These are phyloP conservation scores for Quambalaria eucalypti DNA, from an alignment of 1,284 basidiomycete genomes.

Conservation along the genomic window DNA sequence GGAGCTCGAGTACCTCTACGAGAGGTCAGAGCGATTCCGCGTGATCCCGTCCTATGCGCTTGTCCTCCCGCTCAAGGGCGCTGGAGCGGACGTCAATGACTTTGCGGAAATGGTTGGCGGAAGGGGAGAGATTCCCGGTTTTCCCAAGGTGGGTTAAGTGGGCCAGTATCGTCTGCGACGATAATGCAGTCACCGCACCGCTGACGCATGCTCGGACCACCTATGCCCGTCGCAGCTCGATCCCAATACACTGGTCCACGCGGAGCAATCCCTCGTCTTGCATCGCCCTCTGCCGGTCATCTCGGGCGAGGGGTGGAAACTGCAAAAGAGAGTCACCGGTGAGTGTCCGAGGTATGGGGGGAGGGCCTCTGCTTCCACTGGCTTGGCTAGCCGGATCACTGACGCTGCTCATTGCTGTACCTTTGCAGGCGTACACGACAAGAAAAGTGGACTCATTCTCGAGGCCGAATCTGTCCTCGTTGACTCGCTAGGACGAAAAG, in stretches of 20 bases:
- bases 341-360: too few species aligned
- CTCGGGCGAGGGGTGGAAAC: conserved; percentile 32
- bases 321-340: conserved; percentile 24
- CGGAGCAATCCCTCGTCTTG: conserved; percentile 47
- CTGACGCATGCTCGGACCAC: conserved; percentile 8
- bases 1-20: conserved; percentile 45
- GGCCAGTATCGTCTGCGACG: background rate
- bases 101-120: conserved; percentile 38
- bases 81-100: conserved; percentile 33
- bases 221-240: conserved; percentile 34
- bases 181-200: conserved; percentile 4
- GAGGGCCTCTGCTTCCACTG: too few species aligned
- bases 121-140: conserved; percentile 19
- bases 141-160: conserved; percentile 12
- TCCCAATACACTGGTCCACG: conserved; percentile 48
- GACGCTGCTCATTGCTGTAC: too few species aligned
- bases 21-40: conserved; percentile 38
- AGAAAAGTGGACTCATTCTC: conserved; percentile 26
- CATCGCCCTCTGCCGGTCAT: conserved; percentile 37
- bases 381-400: too few species aligned
- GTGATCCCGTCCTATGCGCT: conserved; percentile 48
- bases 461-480: conserved; percentile 30
- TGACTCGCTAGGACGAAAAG: conserved; percentile 21
- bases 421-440: conserved; percentile 24
- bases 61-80: conserved; percentile 40